Evolutionary conservation across 2,329 filamentous ascomycete species (phyloP), one percentile per base, ranked within the genome.

Genomic region (Phaeophleospora eucalypticola): DNA sequence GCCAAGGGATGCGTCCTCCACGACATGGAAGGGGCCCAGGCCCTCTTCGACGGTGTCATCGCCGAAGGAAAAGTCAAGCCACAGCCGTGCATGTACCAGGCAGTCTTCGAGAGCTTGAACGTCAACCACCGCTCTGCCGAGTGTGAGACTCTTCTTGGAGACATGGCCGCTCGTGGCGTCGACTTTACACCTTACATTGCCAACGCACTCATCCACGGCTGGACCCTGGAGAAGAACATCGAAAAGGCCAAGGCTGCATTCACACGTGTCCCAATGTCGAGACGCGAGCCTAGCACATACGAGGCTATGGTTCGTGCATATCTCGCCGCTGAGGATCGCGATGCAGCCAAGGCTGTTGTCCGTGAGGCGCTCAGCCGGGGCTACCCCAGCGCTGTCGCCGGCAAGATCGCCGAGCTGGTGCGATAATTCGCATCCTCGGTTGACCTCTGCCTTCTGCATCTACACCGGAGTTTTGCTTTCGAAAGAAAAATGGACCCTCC

Each of bases 261-360:
- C 65, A 79, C 86, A 49, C 77, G 79, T n/a, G 83, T 98, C 3
- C 80, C 83, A 7, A 78, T 81, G 20, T 79, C 83, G 45, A 89
- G 84, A 71, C 84, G 93, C 47, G 93, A 98, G 73, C 93, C 93
- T 3, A 96, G 89, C 74, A 98, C 93, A 3, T 98, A 98, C 68
- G 93, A 98, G 72, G 90, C 91, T 34, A 98, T 98, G 93, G 95
- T 90, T 4, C 81, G 93, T 37, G 93, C 93, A 1, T 96, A 85
- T 70, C 80, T 98, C 45, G 83, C 89, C 9, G 85, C 86, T 3
- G 88, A 94, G 64, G 82, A 94, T 65, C 83, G 87, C 27, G 78
- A 83, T 40, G 77, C 80, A 48, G 93, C 93, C 33, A 83, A 89
- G 71, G 71, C 64, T 9, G 85, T 95, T 12, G 90, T 95, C 18